phyloP scores from a whole-genome alignment of 2,329 filamentous ascomycete species.

The Cadophora sp. region DNA sequence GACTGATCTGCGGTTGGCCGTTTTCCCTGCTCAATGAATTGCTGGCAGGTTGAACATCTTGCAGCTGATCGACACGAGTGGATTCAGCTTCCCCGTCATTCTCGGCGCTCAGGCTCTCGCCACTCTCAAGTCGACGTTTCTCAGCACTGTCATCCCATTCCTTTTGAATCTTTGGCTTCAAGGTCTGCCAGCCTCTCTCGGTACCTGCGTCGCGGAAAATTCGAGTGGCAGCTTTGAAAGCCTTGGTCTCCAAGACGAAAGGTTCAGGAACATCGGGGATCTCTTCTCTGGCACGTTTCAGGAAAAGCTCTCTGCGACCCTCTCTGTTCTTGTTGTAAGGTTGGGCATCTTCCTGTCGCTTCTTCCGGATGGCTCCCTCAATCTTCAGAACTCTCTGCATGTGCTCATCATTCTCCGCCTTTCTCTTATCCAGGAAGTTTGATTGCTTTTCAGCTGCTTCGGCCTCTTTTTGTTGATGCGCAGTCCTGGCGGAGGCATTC shows the following conservation, averaged over 20 bases:
- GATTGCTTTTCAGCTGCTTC: slow-evolving; percentile 36
- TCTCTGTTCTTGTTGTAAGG: slow-evolving; percentile 39
- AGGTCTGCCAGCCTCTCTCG: slow-evolving; percentile 42
- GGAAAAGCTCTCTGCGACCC: slow-evolving; percentile 40
- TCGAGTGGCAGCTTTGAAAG: slow-evolving; percentile 43
- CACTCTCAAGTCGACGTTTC: slow-evolving; percentile 11
- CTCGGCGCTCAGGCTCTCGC: not conserved
- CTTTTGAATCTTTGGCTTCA: slow-evolving; percentile 44
- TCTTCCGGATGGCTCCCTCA: slow-evolving; percentile 37
- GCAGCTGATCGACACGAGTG: not conserved
- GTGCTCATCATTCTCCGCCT: slow-evolving; percentile 39
- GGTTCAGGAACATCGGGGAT: slow-evolving; percentile 38
- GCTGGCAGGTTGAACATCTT: slow-evolving; percentile 9
- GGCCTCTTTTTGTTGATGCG: slow-evolving; percentile 35
- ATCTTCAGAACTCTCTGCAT: slow-evolving; percentile 42
- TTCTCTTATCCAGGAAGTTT: slow-evolving; percentile 38
- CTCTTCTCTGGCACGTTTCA: slow-evolving; percentile 38
- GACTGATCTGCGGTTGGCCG: not conserved
- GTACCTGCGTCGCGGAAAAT: slow-evolving; percentile 43
- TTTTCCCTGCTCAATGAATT: not conserved
- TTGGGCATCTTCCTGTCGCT: slow-evolving; percentile 35
- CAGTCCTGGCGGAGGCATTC: slow-evolving; percentile 34
- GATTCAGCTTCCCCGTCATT: not conserved
- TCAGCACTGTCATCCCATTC: slow-evolving; percentile 32
- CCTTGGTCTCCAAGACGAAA: slow-evolving; percentile 37